These are phyloP conservation scores for Annulohypoxylon maeteangense DNA, from an alignment of 495 filamentous ascomycete species.

Conservation along the genomic window DNA sequence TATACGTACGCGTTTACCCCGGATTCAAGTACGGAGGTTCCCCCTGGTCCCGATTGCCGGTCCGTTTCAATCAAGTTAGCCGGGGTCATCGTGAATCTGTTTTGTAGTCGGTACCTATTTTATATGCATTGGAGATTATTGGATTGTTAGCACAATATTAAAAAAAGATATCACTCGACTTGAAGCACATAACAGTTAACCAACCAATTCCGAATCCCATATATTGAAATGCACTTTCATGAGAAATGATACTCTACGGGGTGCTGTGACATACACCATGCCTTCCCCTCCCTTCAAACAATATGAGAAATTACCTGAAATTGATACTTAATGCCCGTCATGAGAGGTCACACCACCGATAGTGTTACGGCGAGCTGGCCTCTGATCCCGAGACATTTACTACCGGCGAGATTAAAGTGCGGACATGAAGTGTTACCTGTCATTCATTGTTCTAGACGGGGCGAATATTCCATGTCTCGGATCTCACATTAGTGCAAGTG, in stretches of 20 bases:
- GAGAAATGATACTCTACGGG: neutral
- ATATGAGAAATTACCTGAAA: conserved; percentile 8
- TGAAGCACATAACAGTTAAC: too few species aligned
- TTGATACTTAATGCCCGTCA: neutral
- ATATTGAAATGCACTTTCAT: neutral
- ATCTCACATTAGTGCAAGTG: neutral
- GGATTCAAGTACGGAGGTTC: conserved; percentile 18
- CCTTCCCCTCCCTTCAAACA: conserved; percentile 2
- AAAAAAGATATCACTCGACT: neutral
- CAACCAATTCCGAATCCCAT: neutral
- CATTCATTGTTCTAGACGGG: conserved; percentile 9
- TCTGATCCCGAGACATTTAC: conserved; percentile 33
- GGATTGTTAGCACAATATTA: conserved; percentile 13
- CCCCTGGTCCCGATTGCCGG: conserved; percentile 25
- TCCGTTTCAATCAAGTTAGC: conserved; percentile 17
- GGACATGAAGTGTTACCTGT: conserved; percentile 12
- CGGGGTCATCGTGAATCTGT: conserved; percentile 25
- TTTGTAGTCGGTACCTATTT: conserved; percentile 26
- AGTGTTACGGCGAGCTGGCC: conserved; percentile 7
- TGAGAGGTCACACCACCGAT: conserved; percentile 9
- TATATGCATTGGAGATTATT: conserved; percentile 26
- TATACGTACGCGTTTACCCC: conserved; percentile 31
- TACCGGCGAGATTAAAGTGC: conserved; percentile 17
- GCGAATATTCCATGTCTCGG: conserved; percentile 14
- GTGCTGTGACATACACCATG: neutral